phyloP scores from a whole-genome alignment of 495 filamentous ascomycete species.

The Parmelia sp. region DNA sequence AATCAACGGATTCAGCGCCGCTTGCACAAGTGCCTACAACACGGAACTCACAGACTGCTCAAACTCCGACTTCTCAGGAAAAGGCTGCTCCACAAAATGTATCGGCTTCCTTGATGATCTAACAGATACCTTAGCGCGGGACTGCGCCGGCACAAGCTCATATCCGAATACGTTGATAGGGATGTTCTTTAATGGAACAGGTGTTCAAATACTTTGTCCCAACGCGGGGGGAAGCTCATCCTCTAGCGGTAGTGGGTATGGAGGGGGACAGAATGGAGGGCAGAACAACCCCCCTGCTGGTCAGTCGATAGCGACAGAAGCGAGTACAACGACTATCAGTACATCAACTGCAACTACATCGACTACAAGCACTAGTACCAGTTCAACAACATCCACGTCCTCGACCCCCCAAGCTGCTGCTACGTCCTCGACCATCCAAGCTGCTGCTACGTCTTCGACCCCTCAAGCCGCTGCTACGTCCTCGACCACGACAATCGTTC shows the following conservation, averaged over 20 bases:
- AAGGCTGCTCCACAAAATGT: conserved; percentile 30
- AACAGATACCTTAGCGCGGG: conserved; percentile 20
- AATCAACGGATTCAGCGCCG: conserved; percentile 24
- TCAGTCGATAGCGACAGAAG: neutral
- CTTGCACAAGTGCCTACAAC: conserved; percentile 28
- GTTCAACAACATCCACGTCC: neutral
- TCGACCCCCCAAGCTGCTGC: neutral
- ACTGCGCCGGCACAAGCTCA: conserved; percentile 28
- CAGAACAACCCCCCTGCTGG: no score
- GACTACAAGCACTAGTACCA: conserved; percentile 4
- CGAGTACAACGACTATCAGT: neutral
- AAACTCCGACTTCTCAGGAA: conserved; percentile 28
- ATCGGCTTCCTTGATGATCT: conserved; percentile 29
- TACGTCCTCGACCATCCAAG: neutral
- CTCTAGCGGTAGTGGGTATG: neutral
- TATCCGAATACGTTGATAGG: conserved; percentile 29
- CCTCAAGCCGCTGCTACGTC: neutral
- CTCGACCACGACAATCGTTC: neutral
- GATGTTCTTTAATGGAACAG: conserved; percentile 24
- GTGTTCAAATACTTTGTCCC: conserved; percentile 26
- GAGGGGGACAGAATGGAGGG: neutral
- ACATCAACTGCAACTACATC: neutral
- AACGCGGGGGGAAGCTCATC: conserved; percentile 10
- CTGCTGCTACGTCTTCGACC: neutral
- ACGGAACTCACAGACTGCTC: conserved; percentile 30